These are phyloP conservation scores for Fragaria iinumae DNA, from an alignment of 306 rosid species.

Conservation along the genomic window DNA sequence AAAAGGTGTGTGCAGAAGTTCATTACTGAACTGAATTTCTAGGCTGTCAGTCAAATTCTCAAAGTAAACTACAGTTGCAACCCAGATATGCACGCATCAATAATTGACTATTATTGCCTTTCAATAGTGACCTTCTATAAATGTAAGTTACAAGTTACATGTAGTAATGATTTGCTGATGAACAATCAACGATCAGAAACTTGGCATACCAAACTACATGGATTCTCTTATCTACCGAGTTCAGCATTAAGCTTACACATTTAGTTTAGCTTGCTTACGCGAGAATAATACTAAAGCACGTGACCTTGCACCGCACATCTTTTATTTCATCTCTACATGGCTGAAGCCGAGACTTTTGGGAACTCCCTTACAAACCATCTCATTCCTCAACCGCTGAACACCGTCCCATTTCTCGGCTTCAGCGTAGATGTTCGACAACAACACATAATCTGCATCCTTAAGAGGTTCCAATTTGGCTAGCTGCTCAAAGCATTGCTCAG, in stretches of 20 bases:
- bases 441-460: constrained; percentile 60
- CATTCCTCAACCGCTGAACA: constrained; percentile 56
- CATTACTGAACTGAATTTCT: neutral
- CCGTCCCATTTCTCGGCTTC: constrained; percentile 63
- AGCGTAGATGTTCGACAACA: constrained; percentile 66
- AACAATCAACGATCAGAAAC: neutral
- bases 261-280: neutral
- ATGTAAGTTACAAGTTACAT: neutral
- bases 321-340: constrained; percentile 35
- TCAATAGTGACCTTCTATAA: neutral
- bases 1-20: neutral
- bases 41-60: constrained; percentile 4
- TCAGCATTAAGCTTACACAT: neutral
- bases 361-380: constrained; percentile 44
- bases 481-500: constrained; percentile 51
- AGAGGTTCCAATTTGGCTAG: constrained; percentile 44
- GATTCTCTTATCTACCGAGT: neutral
- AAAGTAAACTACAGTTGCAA: neutral
- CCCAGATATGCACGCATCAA: neutral
- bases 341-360: constrained; percentile 52
- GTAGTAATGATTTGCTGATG: neutral
- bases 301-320: neutral
- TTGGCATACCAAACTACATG: neutral
- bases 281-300: neutral
- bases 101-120: neutral